Evolutionary conservation across 768 basidiomycete genomes (phyloP).

Genomic region (Arthromyces matolae): DNA sequence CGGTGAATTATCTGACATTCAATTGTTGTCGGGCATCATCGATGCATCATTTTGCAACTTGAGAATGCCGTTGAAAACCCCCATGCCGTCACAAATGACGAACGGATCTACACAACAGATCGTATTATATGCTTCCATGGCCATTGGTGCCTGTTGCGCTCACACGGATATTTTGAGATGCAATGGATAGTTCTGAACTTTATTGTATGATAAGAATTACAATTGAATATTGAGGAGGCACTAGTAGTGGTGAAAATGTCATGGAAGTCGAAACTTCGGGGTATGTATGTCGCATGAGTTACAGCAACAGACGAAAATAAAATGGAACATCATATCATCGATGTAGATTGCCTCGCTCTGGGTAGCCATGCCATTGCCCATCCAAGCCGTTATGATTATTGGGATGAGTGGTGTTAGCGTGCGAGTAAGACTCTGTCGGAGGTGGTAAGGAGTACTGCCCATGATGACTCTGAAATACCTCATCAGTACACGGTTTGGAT

Average conservation of each 20-base stretch:
- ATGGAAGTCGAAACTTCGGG: not conserved
- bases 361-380: slow-evolving; percentile 56
- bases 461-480: slow-evolving; percentile 28
- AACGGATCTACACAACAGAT: slow-evolving; percentile 21
- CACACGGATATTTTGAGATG: not conserved
- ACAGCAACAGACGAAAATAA: too few species aligned
- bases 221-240: too few species aligned
- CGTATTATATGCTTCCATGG: slow-evolving; percentile 13
- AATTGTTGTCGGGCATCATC: slow-evolving; percentile 11
- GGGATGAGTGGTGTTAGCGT: slow-evolving; percentile 28
- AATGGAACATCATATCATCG: slow-evolving; percentile 38
- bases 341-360: slow-evolving; percentile 60
- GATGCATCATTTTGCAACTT: too few species aligned
- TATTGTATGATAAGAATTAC: too few species aligned
- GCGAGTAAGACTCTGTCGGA: slow-evolving; percentile 36
- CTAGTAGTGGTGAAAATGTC: not conserved
- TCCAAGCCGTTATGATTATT: slow-evolving; percentile 46
- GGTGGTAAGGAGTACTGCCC: slow-evolving; percentile 42
- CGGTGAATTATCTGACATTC: slow-evolving; percentile 8
- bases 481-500: not conserved
- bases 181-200: too few species aligned
- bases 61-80: slow-evolving; percentile 3
- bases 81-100: slow-evolving; percentile 22
- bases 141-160: not conserved
- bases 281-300: too few species aligned